Base-by-base conservation (phyloP, 2,329 filamentous ascomycete species). In the Calonectria montana region DNA sequence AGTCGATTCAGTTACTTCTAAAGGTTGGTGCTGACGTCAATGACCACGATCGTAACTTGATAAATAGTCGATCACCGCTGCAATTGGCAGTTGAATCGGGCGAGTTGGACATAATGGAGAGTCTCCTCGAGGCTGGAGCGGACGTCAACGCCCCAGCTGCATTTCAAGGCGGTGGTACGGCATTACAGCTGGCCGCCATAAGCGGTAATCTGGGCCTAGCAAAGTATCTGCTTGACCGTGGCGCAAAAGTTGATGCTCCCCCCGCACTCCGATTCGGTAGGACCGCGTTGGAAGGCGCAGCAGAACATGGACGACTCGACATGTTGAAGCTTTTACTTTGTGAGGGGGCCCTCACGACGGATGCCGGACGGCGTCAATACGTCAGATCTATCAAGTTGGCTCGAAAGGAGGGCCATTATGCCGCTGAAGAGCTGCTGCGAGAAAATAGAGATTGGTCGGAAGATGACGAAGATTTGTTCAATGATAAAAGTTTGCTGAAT, bases 211-310 rank as follows among this genome's bases (percentile, higher is more conserved):
- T 73, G 15, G 71, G 69, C 8, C 6, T 71, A 1, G 47, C 15
- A 0, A 62, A 62, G 15, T 27, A 39, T 4, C 18, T 73, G 5
- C 12, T 71, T 18, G 61, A 63, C 12, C 61, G 39, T 31, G 69
- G 61, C 13, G 71, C 71, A 0, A 9, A 71, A 1, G 37, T 69
- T 0, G 39, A 62, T 35, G 61, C 69, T 3, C 29, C 15, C 12
- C 27, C 59, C 3, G 53, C 61, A 0, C 6, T 4, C 4, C 1
- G 0, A 0, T 0, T 4, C 2, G 65, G 71, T 0, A 47, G 53
- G 35, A 66, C 53, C 1, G 65, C 69, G 0, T 12, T 73, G 4
- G 69, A 71, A 50, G 65, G 61, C 6, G 71, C 71, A 25, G 53
- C 69, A 13, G 65, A 71, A 18, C 9, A 2, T 3, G 69, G 61